A percentile compares a stretch with the other conserved stretches of the same genome.
These are phyloP conservation scores for Rhodotorula sp. DNA, from an alignment of 1,284 basidiomycete genomes.

Conservation along the genomic window DNA sequence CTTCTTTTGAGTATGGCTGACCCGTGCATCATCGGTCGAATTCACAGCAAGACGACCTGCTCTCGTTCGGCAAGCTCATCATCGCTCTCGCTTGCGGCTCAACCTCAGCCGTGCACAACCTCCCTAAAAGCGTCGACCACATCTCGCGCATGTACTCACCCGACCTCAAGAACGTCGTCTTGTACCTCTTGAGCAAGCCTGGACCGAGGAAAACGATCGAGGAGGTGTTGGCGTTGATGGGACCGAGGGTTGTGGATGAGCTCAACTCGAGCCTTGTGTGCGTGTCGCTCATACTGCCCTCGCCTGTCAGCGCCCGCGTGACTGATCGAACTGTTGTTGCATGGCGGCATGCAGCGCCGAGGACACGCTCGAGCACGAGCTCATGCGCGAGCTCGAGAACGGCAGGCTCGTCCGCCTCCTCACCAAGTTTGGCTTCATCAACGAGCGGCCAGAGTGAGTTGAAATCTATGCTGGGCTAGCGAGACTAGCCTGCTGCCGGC, in stretches of 20 bases:
- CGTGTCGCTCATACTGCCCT: slow-evolving; percentile 42
- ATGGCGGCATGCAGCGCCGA: slow-evolving; percentile 29
- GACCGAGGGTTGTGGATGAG: slow-evolving; percentile 70
- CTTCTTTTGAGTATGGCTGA: too few species aligned
- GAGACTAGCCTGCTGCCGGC: not conserved
- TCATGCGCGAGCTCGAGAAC: slow-evolving; percentile 93
- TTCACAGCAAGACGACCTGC: slow-evolving; percentile 75
- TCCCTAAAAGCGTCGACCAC: slow-evolving; percentile 73
- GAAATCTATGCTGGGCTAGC: not conserved
- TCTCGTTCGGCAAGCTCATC: slow-evolving; percentile 80
- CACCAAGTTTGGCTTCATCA: slow-evolving; percentile 96
- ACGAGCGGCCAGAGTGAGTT: slow-evolving; percentile 91
- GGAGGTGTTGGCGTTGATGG: slow-evolving; percentile 76
- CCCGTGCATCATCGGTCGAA: too few species aligned
- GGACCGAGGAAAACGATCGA: slow-evolving; percentile 66
- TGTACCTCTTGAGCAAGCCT: slow-evolving; percentile 76
- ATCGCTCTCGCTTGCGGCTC: slow-evolving; percentile 75
- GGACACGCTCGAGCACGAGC: slow-evolving; percentile 79
- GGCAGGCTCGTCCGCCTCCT: slow-evolving; percentile 86
- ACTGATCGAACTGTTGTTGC: not conserved
- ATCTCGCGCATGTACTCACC: slow-evolving; percentile 72
- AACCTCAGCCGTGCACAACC: slow-evolving; percentile 61
- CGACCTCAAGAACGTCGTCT: slow-evolving; percentile 76
- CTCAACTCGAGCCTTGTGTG: slow-evolving; percentile 79
- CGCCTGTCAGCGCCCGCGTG: not conserved